Evolutionary conservation across 345 rosid genomes (phyloP).

Genomic region (Rhizophora mangle): DNA sequence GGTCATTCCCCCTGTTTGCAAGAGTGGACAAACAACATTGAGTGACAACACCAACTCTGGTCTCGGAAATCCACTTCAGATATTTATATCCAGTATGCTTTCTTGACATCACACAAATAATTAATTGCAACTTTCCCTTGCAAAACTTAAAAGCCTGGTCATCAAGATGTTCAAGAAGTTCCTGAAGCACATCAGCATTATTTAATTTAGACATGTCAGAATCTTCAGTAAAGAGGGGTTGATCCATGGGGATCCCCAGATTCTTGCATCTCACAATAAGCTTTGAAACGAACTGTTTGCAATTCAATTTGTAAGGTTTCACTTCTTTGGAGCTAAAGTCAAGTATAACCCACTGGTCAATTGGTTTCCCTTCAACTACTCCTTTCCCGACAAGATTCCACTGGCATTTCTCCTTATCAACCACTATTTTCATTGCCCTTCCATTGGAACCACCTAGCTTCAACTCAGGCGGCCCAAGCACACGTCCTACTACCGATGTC

Average conservation of each 20-base stretch:
- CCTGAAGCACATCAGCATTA: conserved; percentile 32
- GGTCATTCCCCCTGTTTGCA: conserved; percentile 50
- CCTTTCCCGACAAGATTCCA: conserved; percentile 71
- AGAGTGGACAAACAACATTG: conserved; percentile 62
- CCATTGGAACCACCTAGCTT: conserved; percentile 46
- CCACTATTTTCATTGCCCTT: conserved; percentile 32
- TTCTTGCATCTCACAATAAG: conserved; percentile 44
- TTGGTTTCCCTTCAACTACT: conserved; percentile 54
- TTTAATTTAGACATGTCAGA: conserved; percentile 45
- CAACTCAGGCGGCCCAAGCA: conserved; percentile 64
- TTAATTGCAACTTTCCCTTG: conserved; percentile 46
- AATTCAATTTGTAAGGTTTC: conserved; percentile 12
- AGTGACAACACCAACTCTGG: conserved; percentile 69
- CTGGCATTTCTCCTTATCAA: conserved; percentile 57
- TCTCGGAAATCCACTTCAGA: conserved; percentile 86
- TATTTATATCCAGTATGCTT: conserved; percentile 62
- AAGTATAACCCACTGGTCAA: conserved; percentile 69
- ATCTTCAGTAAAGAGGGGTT: conserved; percentile 29
- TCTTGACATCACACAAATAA: conserved; percentile 74
- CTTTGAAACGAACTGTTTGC: conserved; percentile 30
- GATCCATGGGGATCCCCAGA: conserved; percentile 59
- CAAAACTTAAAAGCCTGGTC: conserved; percentile 23
- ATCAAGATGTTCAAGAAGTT: conserved; percentile 40
- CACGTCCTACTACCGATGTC: conserved; percentile 71
- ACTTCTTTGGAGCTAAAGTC: conserved; percentile 54